These are phyloP conservation scores for Boletus patriciae DNA, from an alignment of 768 basidiomycete genomes.

Conservation along the genomic window DNA sequence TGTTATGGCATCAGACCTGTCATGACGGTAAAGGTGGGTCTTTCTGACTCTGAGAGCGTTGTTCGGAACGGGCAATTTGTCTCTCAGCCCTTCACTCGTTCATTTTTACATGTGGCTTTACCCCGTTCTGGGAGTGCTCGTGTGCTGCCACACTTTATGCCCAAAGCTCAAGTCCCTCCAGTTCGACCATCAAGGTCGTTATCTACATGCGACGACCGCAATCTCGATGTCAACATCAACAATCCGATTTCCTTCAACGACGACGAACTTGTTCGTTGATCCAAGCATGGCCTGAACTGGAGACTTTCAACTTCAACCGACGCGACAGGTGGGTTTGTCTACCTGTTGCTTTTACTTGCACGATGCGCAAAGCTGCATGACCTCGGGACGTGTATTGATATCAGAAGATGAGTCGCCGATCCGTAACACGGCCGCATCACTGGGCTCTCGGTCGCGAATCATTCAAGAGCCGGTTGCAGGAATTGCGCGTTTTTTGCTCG, in stretches of 20 bases:
- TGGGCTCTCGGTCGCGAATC: background rate
- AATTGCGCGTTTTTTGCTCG: background rate
- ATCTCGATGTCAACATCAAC: background rate
- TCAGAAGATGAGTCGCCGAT: background rate
- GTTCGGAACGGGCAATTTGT: too few relatives aligned
- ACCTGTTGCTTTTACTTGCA: conserved; percentile 2
- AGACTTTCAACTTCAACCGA: background rate
- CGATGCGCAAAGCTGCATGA: background rate
- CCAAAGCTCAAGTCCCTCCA: too few relatives aligned
- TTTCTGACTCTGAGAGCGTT: too few relatives aligned
- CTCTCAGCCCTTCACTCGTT: too few relatives aligned
- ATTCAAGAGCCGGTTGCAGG: background rate
- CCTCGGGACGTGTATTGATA: conserved; percentile 2
- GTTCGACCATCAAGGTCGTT: too few relatives aligned
- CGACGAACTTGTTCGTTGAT: background rate
- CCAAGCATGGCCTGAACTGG: conserved; percentile 5
- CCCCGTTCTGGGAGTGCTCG: too few relatives aligned
- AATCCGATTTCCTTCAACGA: conserved; percentile 5
- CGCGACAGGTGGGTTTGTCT: background rate
- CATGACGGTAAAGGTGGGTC: too few relatives aligned
- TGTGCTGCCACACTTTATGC: too few relatives aligned
- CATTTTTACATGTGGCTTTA: too few relatives aligned
- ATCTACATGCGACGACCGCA: too few relatives aligned
- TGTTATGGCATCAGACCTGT: too few relatives aligned
- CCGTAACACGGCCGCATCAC: conserved; percentile 4